Evolutionary conservation across 2,329 filamentous ascomycete species (phyloP).

Genomic region (Beauveria asiatica): DNA sequence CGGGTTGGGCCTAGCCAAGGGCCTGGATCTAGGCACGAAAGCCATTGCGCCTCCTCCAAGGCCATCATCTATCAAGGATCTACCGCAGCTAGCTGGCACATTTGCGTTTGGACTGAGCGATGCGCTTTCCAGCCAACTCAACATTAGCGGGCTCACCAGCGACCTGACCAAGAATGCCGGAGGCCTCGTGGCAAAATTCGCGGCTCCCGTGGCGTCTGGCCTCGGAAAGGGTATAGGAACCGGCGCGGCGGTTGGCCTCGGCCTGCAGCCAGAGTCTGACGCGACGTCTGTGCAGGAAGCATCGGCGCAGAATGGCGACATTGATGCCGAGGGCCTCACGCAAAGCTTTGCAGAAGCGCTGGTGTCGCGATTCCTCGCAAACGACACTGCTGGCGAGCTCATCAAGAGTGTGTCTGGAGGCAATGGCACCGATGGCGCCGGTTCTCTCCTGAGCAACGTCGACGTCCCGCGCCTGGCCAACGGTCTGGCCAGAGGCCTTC

Average conservation of each 20-base stretch:
- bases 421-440: neutral
- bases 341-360: slow-evolving; percentile 21
- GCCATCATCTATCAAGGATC: slow-evolving; percentile 7
- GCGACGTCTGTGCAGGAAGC: neutral
- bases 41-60: neutral
- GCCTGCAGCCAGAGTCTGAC: slow-evolving; percentile 19
- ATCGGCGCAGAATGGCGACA: slow-evolving; percentile 1
- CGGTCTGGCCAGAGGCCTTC: slow-evolving; percentile 26
- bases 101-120: slow-evolving; percentile 18
- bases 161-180: neutral
- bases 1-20: slow-evolving; percentile 14
- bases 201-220: slow-evolving; percentile 17
- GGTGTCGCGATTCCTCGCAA: slow-evolving; percentile 23
- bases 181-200: slow-evolving; percentile 9
- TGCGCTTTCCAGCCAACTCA: slow-evolving; percentile 15
- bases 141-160: slow-evolving; percentile 12
- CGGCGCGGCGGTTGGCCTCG: slow-evolving; percentile 20
- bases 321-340: slow-evolving; percentile 16
- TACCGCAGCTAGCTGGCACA: slow-evolving; percentile 14
- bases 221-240: slow-evolving; percentile 21
- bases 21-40: slow-evolving; percentile 14
- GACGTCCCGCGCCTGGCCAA: slow-evolving; percentile 23
- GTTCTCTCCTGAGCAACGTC: slow-evolving; percentile 12
- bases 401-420: slow-evolving; percentile 7
- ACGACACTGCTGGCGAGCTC: slow-evolving; percentile 22